phyloP scores from a whole-genome alignment of 2,329 filamentous ascomycete genomes.

The Colletotrichum echinochloae region DNA sequence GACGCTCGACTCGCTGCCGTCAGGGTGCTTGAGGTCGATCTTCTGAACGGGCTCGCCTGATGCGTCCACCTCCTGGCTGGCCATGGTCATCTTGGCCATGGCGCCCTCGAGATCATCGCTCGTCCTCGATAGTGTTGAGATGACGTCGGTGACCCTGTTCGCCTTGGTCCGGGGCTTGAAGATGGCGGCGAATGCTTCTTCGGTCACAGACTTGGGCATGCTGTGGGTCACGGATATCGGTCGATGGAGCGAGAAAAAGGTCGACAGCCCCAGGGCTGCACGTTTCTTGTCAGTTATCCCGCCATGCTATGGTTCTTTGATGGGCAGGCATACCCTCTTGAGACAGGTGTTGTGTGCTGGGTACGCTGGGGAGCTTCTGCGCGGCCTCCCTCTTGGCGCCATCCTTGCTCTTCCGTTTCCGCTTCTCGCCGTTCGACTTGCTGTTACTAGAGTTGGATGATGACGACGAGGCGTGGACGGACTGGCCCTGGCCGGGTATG shows the following conservation, averaged over 20 bases:
- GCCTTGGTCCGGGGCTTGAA: conserved; percentile 71
- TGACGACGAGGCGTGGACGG: conserved; percentile 62
- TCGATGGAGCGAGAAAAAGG: conserved; percentile 95
- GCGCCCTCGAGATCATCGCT: conserved; percentile 70
- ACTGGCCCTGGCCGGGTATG: conserved; percentile 59
- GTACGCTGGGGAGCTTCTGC: conserved; percentile 77
- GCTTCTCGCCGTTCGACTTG: conserved; percentile 63
- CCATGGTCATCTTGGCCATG: conserved; percentile 65
- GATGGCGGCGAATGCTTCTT: conserved; percentile 85
- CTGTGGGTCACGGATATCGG: conserved; percentile 90
- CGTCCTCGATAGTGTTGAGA: conserved; percentile 73
- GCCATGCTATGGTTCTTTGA: background rate
- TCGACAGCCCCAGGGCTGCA: conserved; percentile 85
- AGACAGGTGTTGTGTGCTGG: conserved; percentile 78
- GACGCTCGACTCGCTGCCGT: conserved; percentile 68
- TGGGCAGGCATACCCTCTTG: conserved; percentile 66
- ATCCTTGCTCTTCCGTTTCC: conserved; percentile 70
- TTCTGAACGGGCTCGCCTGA: conserved; percentile 61
- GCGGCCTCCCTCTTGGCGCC: conserved; percentile 57
- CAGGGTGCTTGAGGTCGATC: conserved; percentile 66
- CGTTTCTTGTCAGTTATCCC: conserved; percentile 15
- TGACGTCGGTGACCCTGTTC: conserved; percentile 69
- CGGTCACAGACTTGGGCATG: conserved; percentile 78
- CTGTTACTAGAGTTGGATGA: conserved; percentile 55
- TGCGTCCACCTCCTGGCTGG: conserved; percentile 55